Base-by-base conservation (phyloP, 257 asterid genomes). In the Plantago major region DNA sequence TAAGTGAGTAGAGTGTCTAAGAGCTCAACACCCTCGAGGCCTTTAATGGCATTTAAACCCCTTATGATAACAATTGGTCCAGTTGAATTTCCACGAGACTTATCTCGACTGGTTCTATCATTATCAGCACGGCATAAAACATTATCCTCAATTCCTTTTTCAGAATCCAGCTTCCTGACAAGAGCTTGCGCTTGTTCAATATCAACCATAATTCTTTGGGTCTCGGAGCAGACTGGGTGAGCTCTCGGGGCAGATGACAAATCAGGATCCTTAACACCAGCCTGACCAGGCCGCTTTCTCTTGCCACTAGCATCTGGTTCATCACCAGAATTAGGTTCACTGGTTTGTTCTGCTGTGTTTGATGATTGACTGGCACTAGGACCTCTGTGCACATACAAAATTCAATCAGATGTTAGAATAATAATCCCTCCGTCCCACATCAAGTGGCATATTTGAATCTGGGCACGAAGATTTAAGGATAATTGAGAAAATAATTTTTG, bases 21-120 rank as follows among this genome's bases (percentile, higher is more conserved):
- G 52, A 93, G 89, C 75, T 93, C 99, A 60, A 73, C 69, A 54
- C 99, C 99, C 76, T 93, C 99, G 12, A 93, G 95, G 63, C 99
- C 99, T 73, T 85, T 93, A 17, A 87, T 74, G 18, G 96, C 68
- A 71, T 74, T 80, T 64, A 74, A 79, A 64, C 99, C 99, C 30
- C 94, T 82, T 46, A 93, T 66, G 17, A 93, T 93, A 60, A 89
- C 70, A 51, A 89, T 95, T 13, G 96, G 99, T 42, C 99, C 97
- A 67, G 87, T 75, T 60, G 95, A 84, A 79, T 84, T 77, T 54
- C 83, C 86, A 69, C 83, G 87, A 65, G 92, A 78, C 77, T 87
- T 91, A 66, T 91, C 97, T 77, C 96, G 58, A 37, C 58, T 81
- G 67, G 79, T 66, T 74, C 97, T 84, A 68, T 89, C 94, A 72